phyloP scores from a whole-genome alignment of 345 rosid species.

The Leavenworthia alabamica region DNA sequence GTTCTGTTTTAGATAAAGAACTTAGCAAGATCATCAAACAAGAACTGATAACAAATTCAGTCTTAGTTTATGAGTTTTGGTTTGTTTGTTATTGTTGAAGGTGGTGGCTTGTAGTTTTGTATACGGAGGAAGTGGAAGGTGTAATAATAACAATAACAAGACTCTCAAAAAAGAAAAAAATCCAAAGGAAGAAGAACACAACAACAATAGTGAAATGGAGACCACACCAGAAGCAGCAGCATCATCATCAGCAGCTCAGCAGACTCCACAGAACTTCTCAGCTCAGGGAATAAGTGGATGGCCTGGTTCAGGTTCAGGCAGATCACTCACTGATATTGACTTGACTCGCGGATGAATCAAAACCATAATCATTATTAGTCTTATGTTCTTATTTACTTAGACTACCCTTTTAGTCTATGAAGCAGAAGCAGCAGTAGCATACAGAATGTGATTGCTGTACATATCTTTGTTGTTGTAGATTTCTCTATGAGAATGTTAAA shows the following conservation, averaged over 20 bases:
- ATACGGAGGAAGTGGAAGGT: constrained; percentile 50
- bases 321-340: constrained; percentile 74
- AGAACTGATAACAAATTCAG: not conserved
- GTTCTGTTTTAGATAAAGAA: not conserved
- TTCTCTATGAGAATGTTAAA: constrained; percentile 23
- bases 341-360: constrained; percentile 68
- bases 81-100: constrained; percentile 35
- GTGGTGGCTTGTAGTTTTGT: constrained; percentile 91
- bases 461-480: constrained; percentile 59
- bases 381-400: constrained; percentile 7
- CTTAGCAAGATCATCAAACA: not conserved
- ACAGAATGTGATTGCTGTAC: constrained; percentile 51
- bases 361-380: constrained; percentile 3
- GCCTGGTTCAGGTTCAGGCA: constrained; percentile 44
- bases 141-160: constrained; percentile 17
- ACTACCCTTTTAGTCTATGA: constrained; percentile 8
- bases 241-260: constrained; percentile 4
- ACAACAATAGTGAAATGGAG: constrained; percentile 29
- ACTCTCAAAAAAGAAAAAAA: constrained; percentile 41
- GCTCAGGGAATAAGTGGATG: constrained; percentile 49
- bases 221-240: constrained; percentile 23
- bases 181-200: constrained; percentile 41
- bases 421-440: constrained; percentile 57
- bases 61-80: not conserved
- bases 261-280: constrained; percentile 41